A percentile compares a stretch with the other conserved stretches of the same genome.
These are phyloP conservation scores for Pichia cabralensis DNA, from an alignment of 805 yeast genomes.

Conservation along the genomic window DNA sequence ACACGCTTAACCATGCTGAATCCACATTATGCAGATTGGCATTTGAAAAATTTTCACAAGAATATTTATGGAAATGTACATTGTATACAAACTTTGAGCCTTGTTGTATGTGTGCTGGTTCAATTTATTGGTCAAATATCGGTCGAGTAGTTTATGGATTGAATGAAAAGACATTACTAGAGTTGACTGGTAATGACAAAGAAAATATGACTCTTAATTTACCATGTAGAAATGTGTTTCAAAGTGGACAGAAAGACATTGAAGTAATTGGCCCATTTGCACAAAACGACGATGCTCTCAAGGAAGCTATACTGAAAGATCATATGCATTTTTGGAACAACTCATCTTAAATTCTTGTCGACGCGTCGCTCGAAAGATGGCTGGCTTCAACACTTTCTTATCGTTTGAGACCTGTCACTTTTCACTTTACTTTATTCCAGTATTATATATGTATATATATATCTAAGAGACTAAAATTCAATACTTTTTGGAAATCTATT, in stretches of 20 bases:
- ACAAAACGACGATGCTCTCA: constrained; percentile 10
- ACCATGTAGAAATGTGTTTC: constrained; percentile 14
- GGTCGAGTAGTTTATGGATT: constrained; percentile 22
- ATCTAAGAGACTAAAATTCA: too few species aligned
- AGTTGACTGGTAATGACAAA: constrained; percentile 17
- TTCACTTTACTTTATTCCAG: too few species aligned
- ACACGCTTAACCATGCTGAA: constrained; percentile 25
- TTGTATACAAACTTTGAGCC: constrained; percentile 25
- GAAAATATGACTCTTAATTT: constrained; percentile 22
- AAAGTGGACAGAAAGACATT: constrained; percentile 21
- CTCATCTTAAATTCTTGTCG: too few species aligned
- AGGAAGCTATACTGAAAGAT: constrained; percentile 15
- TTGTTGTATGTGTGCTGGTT: constrained; percentile 24
- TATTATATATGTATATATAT: too few species aligned
- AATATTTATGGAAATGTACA: constrained; percentile 21
- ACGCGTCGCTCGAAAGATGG: too few species aligned
- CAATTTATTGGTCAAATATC: constrained; percentile 22
- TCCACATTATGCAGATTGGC: constrained; percentile 18
- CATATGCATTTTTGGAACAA: constrained; percentile 19
- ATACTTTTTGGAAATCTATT: too few species aligned
- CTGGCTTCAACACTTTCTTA: too few species aligned
- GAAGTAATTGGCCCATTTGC: constrained; percentile 20
- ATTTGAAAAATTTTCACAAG: constrained; percentile 14
- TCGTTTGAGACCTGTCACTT: too few species aligned
- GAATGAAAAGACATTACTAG: constrained; percentile 14